Conservation (phyloP, 257 asterid species). For the Nicotiana undulata region DNA sequence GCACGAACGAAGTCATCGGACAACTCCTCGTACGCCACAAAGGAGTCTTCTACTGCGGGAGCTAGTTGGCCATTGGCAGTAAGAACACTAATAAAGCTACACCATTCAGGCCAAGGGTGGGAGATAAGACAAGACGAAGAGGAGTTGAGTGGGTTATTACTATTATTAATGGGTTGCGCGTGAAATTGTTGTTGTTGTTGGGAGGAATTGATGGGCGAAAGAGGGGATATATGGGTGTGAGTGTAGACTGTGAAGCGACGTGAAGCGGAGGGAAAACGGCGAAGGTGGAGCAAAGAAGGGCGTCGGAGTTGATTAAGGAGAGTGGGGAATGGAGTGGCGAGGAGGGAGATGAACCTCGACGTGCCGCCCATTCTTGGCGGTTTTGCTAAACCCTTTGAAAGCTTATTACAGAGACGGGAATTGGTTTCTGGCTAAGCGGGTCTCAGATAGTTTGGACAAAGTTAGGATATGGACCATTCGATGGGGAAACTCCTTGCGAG, state of each 20-base stretch:
- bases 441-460: too few species aligned
- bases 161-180: conserved; percentile 22
- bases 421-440: too few species aligned
- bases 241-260: conserved; percentile 25
- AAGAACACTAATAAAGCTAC: conserved; percentile 33
- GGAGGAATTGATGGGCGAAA: conserved; percentile 17
- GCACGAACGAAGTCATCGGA: conserved; percentile 44
- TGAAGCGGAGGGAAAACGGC: conserved; percentile 27
- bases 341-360: conserved; percentile 53
- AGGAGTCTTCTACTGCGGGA: conserved; percentile 49
- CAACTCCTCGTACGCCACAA: conserved; percentile 64
- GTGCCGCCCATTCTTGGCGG: conserved; percentile 67
- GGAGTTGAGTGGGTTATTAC: conserved; percentile 17
- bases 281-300: conserved; percentile 37
- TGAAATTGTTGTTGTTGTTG: conserved; percentile 24
- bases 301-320: conserved; percentile 28
- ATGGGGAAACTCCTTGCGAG: too few species aligned
- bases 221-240: conserved; percentile 22
- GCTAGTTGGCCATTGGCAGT: conserved; percentile 16
- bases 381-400: not conserved
- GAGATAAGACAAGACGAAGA: conserved; percentile 18
- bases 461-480: too few species aligned
- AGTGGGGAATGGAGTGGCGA: conserved; percentile 45
- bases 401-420: too few species aligned
- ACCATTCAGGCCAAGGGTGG: conserved; percentile 94